Percentiles rank a stretch among this genome's conserved stretches.
phyloP scores from a whole-genome alignment of 371 early-diverging fungal species.

The Mucor piriformis region DNA sequence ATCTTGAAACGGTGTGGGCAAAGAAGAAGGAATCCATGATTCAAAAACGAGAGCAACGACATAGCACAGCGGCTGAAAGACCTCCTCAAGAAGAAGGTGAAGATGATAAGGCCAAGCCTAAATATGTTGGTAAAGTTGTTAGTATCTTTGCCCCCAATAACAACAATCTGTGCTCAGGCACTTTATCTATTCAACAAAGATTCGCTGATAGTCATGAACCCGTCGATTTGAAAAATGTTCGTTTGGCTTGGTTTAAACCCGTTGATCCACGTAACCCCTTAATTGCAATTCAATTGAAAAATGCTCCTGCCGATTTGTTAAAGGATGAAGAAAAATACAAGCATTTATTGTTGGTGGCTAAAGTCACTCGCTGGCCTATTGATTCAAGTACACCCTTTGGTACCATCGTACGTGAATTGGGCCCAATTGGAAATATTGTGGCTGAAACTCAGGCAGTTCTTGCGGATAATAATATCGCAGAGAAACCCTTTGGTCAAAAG shows the following conservation, averaged over 20 bases:
- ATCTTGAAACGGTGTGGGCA: conserved; percentile 46
- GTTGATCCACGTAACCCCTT: conserved; percentile 65
- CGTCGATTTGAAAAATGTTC: conserved; percentile 2
- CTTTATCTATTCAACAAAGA: conserved; percentile 1
- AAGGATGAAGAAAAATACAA: conserved; percentile 25
- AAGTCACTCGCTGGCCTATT: conserved; percentile 55
- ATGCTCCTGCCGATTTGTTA: conserved; percentile 45
- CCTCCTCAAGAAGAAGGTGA: conserved; percentile 28
- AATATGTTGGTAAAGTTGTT: conserved; percentile 43
- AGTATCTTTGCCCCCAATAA: conserved; percentile 49
- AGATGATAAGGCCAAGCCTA: conserved; percentile 20
- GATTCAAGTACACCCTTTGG: conserved; percentile 56
- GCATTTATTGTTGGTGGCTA: conserved; percentile 25
- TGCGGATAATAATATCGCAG: conserved; percentile 42
- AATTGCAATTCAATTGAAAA: conserved; percentile 52
- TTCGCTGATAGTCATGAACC: not conserved
- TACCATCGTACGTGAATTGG: conserved; percentile 42
- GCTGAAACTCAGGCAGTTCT: conserved; percentile 61
- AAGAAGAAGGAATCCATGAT: conserved; percentile 26
- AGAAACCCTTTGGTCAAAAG: conserved; percentile 41
- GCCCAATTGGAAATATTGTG: conserved; percentile 56
- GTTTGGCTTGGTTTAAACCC: conserved; percentile 54
- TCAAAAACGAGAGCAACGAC: conserved; percentile 14
- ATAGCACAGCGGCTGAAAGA: conserved; percentile 9
- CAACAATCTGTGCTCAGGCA: conserved; percentile 51